A percentile compares a stretch with the other conserved stretches of the same genome.
Conservation (phyloP, 139 green algal genomes). For the Chlamydomonas applanata region DNA sequence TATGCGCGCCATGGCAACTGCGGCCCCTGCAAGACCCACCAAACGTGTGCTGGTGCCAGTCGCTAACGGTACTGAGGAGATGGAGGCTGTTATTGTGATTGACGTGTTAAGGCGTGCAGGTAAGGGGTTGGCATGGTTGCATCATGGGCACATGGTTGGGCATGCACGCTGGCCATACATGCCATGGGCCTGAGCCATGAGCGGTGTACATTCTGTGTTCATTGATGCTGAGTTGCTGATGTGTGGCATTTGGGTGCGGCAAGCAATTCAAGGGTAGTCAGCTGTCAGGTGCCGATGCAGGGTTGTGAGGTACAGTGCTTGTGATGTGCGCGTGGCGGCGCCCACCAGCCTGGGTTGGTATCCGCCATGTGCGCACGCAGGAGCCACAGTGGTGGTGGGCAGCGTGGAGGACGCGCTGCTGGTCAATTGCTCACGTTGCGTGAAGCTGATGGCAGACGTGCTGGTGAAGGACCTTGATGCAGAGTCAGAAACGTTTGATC, state of each 20-base stretch:
- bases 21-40: not conserved
- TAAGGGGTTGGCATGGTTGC: not conserved
- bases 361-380: not conserved
- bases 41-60: slow-evolving; percentile 83
- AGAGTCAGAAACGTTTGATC: slow-evolving; percentile 61
- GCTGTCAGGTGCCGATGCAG: too few species aligned
- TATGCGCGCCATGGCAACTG: not conserved
- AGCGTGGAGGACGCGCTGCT: slow-evolving; percentile 69
- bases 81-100: slow-evolving; percentile 88
- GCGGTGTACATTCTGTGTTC: too few species aligned
- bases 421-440: slow-evolving; percentile 61
- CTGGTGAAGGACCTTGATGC: slow-evolving; percentile 44
- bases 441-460: slow-evolving; percentile 83
- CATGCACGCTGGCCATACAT: not conserved
- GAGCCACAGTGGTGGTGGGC: slow-evolving; percentile 68
- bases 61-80: slow-evolving; percentile 83
- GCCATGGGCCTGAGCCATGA: too few species aligned
- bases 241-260: too few species aligned
- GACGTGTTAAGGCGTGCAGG: slow-evolving; percentile 89
- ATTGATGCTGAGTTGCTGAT: too few species aligned
- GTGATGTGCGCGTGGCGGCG: too few species aligned
- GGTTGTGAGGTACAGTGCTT: too few species aligned
- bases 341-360: too few species aligned
- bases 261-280: too few species aligned
- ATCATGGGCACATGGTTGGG: not conserved